Conservation (phyloP, 192 early-diverging fungal species). For the Irineochytrium annulatum region DNA sequence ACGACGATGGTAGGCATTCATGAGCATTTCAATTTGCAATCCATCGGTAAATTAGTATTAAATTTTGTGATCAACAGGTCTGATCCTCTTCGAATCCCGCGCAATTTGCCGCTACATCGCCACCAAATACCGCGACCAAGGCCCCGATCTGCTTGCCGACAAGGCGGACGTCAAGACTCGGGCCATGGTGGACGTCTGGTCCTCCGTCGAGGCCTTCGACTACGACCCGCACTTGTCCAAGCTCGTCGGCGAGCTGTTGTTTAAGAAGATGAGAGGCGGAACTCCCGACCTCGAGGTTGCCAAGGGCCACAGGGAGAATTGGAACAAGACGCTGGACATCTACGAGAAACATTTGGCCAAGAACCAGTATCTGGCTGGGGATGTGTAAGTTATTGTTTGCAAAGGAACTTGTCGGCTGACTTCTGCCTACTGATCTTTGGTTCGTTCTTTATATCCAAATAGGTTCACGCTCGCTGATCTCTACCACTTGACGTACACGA, state of each 20-base stretch:
- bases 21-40: too few species aligned
- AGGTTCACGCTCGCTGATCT: constrained; percentile 10
- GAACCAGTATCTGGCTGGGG: constrained; percentile 12
- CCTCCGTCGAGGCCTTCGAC: constrained; percentile 10
- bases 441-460: too few species aligned
- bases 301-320: not conserved
- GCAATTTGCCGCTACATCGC: constrained; percentile 37
- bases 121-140: constrained; percentile 18
- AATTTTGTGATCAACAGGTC: too few species aligned
- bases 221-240: constrained; percentile 12
- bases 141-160: constrained; percentile 21
- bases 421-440: too few species aligned
- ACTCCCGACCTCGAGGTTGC: constrained; percentile 5
- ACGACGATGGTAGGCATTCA: constrained; percentile 30
- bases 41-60: too few species aligned
- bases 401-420: too few species aligned
- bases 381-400: too few species aligned
- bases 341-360: constrained; percentile 9
- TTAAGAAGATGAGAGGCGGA: not conserved
- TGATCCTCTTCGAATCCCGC: constrained; percentile 34
- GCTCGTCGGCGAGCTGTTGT: constrained; percentile 13
- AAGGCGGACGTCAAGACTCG: constrained; percentile 21
- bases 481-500: constrained; percentile 12
- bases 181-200: constrained; percentile 35
- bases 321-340: constrained; percentile 13